Conservation (phyloP, 2,329 filamentous ascomycete species). For the Coleophoma crateriformis region DNA sequence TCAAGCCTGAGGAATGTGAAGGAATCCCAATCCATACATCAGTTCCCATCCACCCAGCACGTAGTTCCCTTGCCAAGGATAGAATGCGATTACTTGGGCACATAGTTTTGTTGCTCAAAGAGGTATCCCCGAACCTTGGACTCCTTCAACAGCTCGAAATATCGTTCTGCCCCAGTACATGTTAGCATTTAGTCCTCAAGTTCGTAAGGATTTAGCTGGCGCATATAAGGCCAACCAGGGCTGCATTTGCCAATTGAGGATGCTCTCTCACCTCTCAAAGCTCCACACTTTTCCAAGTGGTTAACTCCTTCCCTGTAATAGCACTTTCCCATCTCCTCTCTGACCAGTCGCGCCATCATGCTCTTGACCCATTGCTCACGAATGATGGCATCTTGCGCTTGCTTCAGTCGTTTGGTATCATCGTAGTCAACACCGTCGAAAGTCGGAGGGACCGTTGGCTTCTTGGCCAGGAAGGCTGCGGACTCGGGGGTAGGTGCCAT, state of each 20-base stretch:
- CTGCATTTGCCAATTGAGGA: neutral
- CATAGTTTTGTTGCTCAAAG: conserved; percentile 75
- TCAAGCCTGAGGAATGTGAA: too few relatives aligned
- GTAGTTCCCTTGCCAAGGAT: too few relatives aligned
- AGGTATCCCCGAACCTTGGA: conserved; percentile 74
- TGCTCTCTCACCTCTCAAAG: conserved; percentile 63
- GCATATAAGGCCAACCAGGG: neutral
- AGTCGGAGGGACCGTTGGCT: conserved; percentile 74
- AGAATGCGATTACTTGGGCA: conserved; percentile 36
- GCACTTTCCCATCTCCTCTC: conserved; percentile 81
- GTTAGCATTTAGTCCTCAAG: neutral
- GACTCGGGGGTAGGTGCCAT: conserved; percentile 80
- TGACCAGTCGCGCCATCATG: conserved; percentile 81
- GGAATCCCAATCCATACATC: neutral
- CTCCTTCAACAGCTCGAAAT: conserved; percentile 71
- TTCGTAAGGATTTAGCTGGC: too few relatives aligned
- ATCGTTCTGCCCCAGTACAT: conserved; percentile 54
- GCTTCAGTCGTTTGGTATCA: conserved; percentile 74
- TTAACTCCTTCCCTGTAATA: conserved; percentile 81
- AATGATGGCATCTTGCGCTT: conserved; percentile 75
- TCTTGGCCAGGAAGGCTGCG: conserved; percentile 74
- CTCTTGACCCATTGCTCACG: conserved; percentile 84
- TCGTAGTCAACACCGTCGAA: conserved; percentile 87
- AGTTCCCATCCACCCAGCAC: conserved; percentile 4
- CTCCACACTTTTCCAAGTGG: conserved; percentile 81